Evolutionary conservation across 805 yeast genomes (phyloP).

Genomic region (Ogataea philodendri): DNA sequence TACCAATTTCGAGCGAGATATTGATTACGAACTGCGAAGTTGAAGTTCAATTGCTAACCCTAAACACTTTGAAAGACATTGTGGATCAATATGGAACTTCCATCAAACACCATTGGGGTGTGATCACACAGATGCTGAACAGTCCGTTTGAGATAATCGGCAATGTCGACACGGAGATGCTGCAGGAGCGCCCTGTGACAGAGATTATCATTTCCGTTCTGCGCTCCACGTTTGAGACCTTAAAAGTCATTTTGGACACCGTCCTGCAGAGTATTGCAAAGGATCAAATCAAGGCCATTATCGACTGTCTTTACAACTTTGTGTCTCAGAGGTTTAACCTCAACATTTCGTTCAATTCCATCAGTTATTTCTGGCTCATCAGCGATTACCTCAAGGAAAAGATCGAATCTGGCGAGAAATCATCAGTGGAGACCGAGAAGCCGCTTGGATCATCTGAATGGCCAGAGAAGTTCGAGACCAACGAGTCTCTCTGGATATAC

Average conservation of each 20-base stretch:
- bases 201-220: slow-evolving; percentile 53
- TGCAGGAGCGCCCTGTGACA: slow-evolving; percentile 35
- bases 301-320: slow-evolving; percentile 71
- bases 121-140: slow-evolving; percentile 59
- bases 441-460: slow-evolving; percentile 22
- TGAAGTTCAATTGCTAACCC: slow-evolving; percentile 59
- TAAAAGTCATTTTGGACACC: slow-evolving; percentile 83
- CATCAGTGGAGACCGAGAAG: slow-evolving; percentile 12
- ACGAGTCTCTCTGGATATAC: slow-evolving; percentile 58
- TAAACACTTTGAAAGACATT: slow-evolving; percentile 67
- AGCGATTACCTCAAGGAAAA: slow-evolving; percentile 66
- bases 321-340: slow-evolving; percentile 69
- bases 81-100: slow-evolving; percentile 73
- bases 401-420: slow-evolving; percentile 16
- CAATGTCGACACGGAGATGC: slow-evolving; percentile 22
- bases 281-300: slow-evolving; percentile 57
- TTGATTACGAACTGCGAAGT: slow-evolving; percentile 56
- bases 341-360: slow-evolving; percentile 86
- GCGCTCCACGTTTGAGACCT: slow-evolving; percentile 73
- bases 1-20: slow-evolving; percentile 40
- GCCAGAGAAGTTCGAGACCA: slow-evolving; percentile 28
- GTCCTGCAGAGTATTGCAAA: slow-evolving; percentile 72
- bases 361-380: slow-evolving; percentile 88
- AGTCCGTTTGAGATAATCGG: slow-evolving; percentile 53
- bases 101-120: slow-evolving; percentile 62